Evolutionary conservation across 176 grass and related monocot species (phyloP), one percentile per base, ranked within the genome.

Genomic region (Pontederia paniculata): DNA sequence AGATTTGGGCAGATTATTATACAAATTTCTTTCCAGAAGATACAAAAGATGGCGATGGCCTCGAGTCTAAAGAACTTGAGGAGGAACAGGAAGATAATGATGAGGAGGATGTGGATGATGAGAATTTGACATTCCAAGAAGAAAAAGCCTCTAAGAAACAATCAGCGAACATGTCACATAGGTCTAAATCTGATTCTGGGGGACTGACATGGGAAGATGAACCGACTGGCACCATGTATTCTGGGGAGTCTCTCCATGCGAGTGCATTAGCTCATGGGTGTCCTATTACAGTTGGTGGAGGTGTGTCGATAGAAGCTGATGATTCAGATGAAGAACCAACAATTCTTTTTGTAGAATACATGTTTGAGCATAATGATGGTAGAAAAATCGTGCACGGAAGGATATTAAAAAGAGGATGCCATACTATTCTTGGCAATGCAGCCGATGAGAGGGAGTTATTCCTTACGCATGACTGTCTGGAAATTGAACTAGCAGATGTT

Each of bases 361-460:
- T 98, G 87, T 98, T 82, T 68, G 80, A 98, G 74, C 88, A 74
- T 72, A 45, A 23, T 66, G 59, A 81, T 69, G 83, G 80, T 56
- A 60, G 60, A 47, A 84, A 98, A 67, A 88, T 93, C 75, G 80
- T 81, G 51, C 94, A 98, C 60, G 94, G 94, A 75, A 88, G 94
- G 45, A 57, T 80, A 2, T 31, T 98, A 62, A 77, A 77, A 46
- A 84, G 75, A 64, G 94, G 94, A 44, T 79, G 65, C 48, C 58
- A 93, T 18, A 98, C 94, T 22, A 51, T 93, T 69, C 94, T 98
- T 57, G 87, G 81, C 75, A 98, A 98, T 91, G 78, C 94, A 49
- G 83, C 94, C 69, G 84, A 85, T 70, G 87, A 88, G 74, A 98
- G 94, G 55, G 94, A 98, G 48, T 56, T 98, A 45, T 98, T 98